A percentile compares a stretch with the other conserved stretches of the same genome.
Conservation (phyloP, 2,329 filamentous ascomycete species). For the Penicillium corylophilum region DNA sequence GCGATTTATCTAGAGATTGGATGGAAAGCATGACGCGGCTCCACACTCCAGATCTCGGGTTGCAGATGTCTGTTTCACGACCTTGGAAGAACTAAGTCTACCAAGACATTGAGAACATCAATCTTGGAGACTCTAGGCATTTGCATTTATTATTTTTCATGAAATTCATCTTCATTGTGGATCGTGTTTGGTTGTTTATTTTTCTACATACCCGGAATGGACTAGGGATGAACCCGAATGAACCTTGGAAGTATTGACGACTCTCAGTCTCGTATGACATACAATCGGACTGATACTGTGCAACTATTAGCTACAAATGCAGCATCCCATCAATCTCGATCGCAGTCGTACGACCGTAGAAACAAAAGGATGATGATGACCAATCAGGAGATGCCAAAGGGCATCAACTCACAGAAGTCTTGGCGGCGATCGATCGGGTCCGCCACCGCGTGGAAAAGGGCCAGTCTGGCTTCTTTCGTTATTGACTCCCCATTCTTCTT, state of each 20-base stretch:
- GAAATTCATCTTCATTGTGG: neutral
- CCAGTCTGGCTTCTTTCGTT: neutral
- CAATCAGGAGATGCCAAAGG: neutral
- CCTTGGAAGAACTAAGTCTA: too few species aligned
- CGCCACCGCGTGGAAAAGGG: neutral
- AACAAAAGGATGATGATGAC: neutral
- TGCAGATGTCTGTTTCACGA: too few species aligned
- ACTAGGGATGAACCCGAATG: neutral
- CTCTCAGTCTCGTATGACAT: neutral
- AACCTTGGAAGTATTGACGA: neutral
- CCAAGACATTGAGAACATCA: too few species aligned
- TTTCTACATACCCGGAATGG: neutral
- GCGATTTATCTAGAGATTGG: too few species aligned
- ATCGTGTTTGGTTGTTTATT: neutral
- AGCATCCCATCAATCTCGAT: neutral
- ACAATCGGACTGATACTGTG: neutral
- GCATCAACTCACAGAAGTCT: neutral
- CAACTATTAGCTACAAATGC: neutral
- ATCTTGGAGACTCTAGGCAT: too few species aligned
- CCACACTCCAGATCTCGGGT: too few species aligned
- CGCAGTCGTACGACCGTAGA: neutral
- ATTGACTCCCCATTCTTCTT: neutral
- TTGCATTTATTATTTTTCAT: too few species aligned
- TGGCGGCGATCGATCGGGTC: neutral
- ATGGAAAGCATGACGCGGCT: too few species aligned